A percentile compares a stretch with the other conserved stretches of the same genome.
Evolutionary conservation across 1,139 yeast genomes (phyloP).

Genomic region (Groenewaldozyma sp.): DNA sequence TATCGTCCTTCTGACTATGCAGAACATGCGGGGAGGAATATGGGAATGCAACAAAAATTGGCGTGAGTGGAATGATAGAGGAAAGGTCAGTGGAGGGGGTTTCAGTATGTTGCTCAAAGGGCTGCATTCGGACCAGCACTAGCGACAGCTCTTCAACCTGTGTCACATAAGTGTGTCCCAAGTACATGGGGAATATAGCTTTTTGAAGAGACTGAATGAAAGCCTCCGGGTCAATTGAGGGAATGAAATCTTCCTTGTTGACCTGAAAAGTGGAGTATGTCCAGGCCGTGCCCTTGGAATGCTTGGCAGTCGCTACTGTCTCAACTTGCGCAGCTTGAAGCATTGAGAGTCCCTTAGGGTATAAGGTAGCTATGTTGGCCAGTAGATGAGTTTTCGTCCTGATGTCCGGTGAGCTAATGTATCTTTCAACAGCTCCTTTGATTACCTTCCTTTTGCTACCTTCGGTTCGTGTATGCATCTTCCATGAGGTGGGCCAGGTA

Average conservation of each 20-base stretch:
- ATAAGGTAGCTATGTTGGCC: slow-evolving; percentile 30
- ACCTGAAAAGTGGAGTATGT: slow-evolving; percentile 42
- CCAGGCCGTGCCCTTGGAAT: slow-evolving; percentile 49
- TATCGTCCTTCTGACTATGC: slow-evolving; percentile 43
- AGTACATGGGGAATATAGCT: slow-evolving; percentile 34
- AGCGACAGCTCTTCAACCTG: slow-evolving; percentile 56
- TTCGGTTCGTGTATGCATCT: neutral
- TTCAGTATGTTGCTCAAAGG: slow-evolving; percentile 41
- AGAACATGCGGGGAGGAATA: slow-evolving; percentile 56
- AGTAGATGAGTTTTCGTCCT: slow-evolving; percentile 32
- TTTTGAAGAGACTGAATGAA: slow-evolving; percentile 42
- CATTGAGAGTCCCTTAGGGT: slow-evolving; percentile 57
- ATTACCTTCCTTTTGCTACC: slow-evolving; percentile 37
- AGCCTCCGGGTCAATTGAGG: slow-evolving; percentile 31
- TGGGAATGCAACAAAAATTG: slow-evolving; percentile 61
- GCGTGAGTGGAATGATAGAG: slow-evolving; percentile 44
- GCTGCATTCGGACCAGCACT: slow-evolving; percentile 53
- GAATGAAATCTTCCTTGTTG: slow-evolving; percentile 24
- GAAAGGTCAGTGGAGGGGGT: slow-evolving; percentile 12
- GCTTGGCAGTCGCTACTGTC: slow-evolving; percentile 39
- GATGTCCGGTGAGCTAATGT: no score
- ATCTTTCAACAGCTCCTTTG: slow-evolving; percentile 26
- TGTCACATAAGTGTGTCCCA: slow-evolving; percentile 53
- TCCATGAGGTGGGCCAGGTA: slow-evolving; percentile 1
- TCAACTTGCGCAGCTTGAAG: slow-evolving; percentile 58